A percentile compares a stretch with the other conserved stretches of the same genome.
These are phyloP conservation scores for Leccinum solheimii DNA, from an alignment of 1,284 basidiomycete species.

Conservation along the genomic window DNA sequence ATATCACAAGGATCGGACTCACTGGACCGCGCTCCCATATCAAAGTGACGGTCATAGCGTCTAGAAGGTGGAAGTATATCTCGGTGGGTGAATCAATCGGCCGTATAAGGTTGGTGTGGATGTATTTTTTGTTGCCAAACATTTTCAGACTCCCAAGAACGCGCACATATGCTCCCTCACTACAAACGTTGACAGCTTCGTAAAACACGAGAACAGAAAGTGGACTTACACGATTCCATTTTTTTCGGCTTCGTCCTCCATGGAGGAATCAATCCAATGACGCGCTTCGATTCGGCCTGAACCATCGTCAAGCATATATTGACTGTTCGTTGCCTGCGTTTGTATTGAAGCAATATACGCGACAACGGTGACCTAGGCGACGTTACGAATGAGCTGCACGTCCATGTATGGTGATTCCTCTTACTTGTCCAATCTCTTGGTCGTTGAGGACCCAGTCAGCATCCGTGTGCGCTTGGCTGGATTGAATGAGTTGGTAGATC, in stretches of 20 bases:
- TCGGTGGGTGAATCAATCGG: conserved; percentile 76
- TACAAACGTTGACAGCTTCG: conserved; percentile 32
- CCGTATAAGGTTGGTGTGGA: conserved; percentile 77
- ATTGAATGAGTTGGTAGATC: conserved; percentile 75
- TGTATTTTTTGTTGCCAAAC: conserved; percentile 81
- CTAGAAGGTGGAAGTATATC: conserved; percentile 75
- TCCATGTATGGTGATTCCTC: conserved; percentile 18
- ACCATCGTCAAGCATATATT: conserved; percentile 86
- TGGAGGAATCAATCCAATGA: conserved; percentile 80
- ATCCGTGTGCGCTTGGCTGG: conserved; percentile 83
- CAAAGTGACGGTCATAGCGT: conserved; percentile 50
- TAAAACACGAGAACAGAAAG: neutral
- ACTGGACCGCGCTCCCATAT: conserved; percentile 51
- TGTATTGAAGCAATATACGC: conserved; percentile 75
- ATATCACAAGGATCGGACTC: conserved; percentile 16
- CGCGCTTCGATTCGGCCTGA: conserved; percentile 87
- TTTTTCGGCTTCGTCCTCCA: conserved; percentile 51
- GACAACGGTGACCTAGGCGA: conserved; percentile 68
- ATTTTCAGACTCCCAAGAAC: conserved; percentile 88
- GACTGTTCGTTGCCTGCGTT: conserved; percentile 78
- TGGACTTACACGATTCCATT: conserved; percentile 44
- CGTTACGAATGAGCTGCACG: neutral
- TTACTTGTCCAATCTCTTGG: conserved; percentile 78
- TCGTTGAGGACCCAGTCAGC: conserved; percentile 87
- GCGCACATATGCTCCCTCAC: conserved; percentile 80